Conservation (phyloP, 495 filamentous ascomycete genomes). For the Penicillium malachiteum region DNA sequence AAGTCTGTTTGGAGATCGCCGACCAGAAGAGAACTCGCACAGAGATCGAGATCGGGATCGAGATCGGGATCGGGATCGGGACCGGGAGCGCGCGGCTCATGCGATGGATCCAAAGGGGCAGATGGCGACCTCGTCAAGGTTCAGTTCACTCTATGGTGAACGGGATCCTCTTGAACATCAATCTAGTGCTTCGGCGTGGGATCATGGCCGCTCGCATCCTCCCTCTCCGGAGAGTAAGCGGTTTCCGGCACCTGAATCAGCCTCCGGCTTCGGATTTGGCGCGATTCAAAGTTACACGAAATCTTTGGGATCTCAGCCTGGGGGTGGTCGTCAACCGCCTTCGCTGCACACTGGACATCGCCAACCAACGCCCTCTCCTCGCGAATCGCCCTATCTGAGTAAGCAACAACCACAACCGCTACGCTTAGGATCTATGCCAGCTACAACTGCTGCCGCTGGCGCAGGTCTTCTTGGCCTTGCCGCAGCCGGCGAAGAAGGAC, state of each 20-base stretch:
- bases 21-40: slow-evolving; percentile 41
- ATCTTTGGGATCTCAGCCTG: slow-evolving; percentile 44
- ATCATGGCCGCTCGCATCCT: slow-evolving; percentile 40
- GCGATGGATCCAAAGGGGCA: slow-evolving; percentile 33
- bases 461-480: slow-evolving; percentile 27
- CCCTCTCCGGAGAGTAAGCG: slow-evolving; percentile 43
- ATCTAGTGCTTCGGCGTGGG: slow-evolving; percentile 34
- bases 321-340: slow-evolving; percentile 31
- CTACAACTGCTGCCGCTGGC: slow-evolving; percentile 14
- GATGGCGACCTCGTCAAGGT: slow-evolving; percentile 22
- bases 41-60: slow-evolving; percentile 34
- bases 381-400: slow-evolving; percentile 35
- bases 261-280: slow-evolving; percentile 42
- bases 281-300: slow-evolving; percentile 51
- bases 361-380: slow-evolving; percentile 36
- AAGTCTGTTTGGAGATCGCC: slow-evolving; percentile 43
- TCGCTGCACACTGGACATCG: slow-evolving; percentile 37
- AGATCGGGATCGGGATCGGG: slow-evolving; percentile 26
- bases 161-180: slow-evolving; percentile 33
- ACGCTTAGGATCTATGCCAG: slow-evolving; percentile 25
- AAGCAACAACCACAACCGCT: slow-evolving; percentile 35
- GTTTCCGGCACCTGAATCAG: slow-evolving; percentile 32
- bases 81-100: slow-evolving; percentile 25
- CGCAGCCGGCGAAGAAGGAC: slow-evolving; percentile 36
- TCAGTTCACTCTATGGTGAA: slow-evolving; percentile 35